Base-by-base conservation (phyloP, 1,139 yeast species). In the Eremothecium coryli region DNA sequence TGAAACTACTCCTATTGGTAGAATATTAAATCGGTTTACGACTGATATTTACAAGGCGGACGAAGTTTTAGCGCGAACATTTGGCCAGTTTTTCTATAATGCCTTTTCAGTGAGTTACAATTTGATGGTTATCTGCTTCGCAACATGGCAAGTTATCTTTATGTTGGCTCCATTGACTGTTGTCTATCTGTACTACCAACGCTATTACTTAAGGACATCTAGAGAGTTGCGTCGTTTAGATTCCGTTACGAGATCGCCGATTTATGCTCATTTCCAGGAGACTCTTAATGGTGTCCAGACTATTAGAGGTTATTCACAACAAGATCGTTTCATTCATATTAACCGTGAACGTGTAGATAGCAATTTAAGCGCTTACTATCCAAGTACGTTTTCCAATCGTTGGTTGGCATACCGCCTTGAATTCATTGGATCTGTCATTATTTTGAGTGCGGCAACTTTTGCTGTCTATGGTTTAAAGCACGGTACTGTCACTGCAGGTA, bases 321-420 rank as follows among this genome's bases (percentile, higher is more conserved):
- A 72, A 43, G 62, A 65, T 2, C 69, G 97, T 52, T 93, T 90
- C 57, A 68, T 65, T 38, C 75, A 66, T 49, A 67, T 84, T 53
- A 88, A 86, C 57, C 80, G 81, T 56, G 64, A 73, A 35, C 77
- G 86, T 53, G 71, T 88, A 47, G 96, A 90, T 55, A 70, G 71
- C 48, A 88, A 90, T 56, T 74, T 88, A 79, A 70, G 82, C 54
- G 97, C 97, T 0, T 88, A 73, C 52, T 93, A 85, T 64, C 96
- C 97, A 22, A 71, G 93, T n/a, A 76, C 86, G 41, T 82, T 82
- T 56, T 88, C 95, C 9, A 90, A 90, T 57, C 76, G 98, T 65
- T 90, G 98, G 98, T 70, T 90, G 41, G 96, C 96, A 8, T 94
- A 84, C 11, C 73, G 97, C 56, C 69, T 90, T 41, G 97, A 90